phyloP scores from a whole-genome alignment of 2,329 filamentous ascomycete species.

The Pestalotiopsis sp. region DNA sequence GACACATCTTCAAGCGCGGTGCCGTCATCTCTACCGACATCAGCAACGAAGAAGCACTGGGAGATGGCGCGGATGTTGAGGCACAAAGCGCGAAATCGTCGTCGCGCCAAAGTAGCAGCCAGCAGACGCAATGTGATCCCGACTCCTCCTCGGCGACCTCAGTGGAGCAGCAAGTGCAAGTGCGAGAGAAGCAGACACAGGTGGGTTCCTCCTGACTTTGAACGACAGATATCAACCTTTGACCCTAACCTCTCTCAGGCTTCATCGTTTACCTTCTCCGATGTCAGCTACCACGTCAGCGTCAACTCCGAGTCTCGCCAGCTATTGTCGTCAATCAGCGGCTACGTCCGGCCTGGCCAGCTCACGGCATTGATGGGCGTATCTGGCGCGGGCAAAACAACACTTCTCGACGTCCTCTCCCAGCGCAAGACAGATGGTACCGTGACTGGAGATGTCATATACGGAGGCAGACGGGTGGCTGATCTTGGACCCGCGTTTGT shows the following conservation, averaged over 20 bases:
- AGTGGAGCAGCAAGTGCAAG: not conserved
- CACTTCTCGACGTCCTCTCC: conserved; percentile 83
- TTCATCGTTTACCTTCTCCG: not conserved
- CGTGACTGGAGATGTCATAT: conserved; percentile 80
- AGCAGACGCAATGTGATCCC: not conserved
- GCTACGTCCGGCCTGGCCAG: conserved; percentile 94
- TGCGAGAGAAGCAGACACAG: not conserved
- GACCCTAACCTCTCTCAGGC: not conserved
- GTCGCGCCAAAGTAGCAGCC: not conserved
- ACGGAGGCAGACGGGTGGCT: conserved; percentile 49
- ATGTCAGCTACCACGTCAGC: not conserved
- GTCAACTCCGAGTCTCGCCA: not conserved
- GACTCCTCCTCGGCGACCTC: not conserved
- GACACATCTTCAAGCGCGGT: not conserved
- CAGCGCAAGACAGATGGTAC: conserved; percentile 82
- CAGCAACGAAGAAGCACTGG: not conserved
- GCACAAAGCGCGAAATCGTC: not conserved
- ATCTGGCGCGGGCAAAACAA: conserved; percentile 92
- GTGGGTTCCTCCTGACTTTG: not conserved
- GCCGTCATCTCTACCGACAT: not conserved
- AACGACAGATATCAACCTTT: not conserved
- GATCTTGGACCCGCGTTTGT: conserved; percentile 77
- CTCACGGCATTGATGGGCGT: conserved; percentile 84
- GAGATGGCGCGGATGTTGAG: not conserved
- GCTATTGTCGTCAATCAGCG: conserved; percentile 62